phyloP scores from a whole-genome alignment of 345 rosid genomes.

The Citrus mangshanensis region DNA sequence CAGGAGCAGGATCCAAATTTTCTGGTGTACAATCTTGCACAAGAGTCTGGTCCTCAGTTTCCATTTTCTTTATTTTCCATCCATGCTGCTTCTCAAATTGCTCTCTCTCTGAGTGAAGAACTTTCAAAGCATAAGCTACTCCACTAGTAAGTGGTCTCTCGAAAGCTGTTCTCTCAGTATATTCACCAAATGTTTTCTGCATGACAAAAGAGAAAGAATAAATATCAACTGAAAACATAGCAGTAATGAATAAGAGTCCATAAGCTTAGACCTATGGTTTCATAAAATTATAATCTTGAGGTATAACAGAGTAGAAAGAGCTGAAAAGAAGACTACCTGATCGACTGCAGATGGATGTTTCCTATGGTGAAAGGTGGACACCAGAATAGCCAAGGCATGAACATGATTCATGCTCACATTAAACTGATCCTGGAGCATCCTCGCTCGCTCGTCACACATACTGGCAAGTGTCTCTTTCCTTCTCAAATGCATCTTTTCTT shows the following conservation, averaged over 20 bases:
- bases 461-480: constrained; percentile 70
- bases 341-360: constrained; percentile 85
- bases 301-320: not conserved
- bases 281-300: not conserved
- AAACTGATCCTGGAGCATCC: constrained; percentile 98
- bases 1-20: constrained; percentile 86
- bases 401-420: constrained; percentile 98
- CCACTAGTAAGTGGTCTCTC: constrained; percentile 99
- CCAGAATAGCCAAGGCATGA: constrained; percentile 92
- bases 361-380: constrained; percentile 95
- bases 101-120: constrained; percentile 74
- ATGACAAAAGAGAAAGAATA: constrained; percentile 14
- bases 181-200: constrained; percentile 87
- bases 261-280: not conserved
- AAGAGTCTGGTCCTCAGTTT: constrained; percentile 76
- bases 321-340: constrained; percentile 58
- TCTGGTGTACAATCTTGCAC: constrained; percentile 80
- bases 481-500: constrained; percentile 25
- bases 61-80: constrained; percentile 94
- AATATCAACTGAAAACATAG: not conserved
- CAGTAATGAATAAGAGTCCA: not conserved
- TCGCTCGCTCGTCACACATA: constrained; percentile 97
- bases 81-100: constrained; percentile 75
- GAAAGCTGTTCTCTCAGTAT: constrained; percentile 90
- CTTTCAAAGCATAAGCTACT: constrained; percentile 96